Evolutionary conservation across 805 yeast species (phyloP), one percentile per base, ranked within the genome.

Genomic region (Candida yuanshanica): DNA sequence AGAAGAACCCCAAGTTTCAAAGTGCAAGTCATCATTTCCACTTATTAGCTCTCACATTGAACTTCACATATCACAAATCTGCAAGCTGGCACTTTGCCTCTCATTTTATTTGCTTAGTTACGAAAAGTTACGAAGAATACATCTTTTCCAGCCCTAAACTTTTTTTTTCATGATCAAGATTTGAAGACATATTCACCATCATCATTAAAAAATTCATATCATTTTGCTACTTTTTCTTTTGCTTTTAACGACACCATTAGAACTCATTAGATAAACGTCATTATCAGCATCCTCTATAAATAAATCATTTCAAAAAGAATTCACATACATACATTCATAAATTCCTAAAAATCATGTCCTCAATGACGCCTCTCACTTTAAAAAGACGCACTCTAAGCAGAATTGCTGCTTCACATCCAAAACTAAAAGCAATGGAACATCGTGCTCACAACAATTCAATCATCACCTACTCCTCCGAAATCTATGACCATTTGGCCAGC

Each of bases 401-500:
- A 33, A 29, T 50, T 9, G 45, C 47, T 12, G 68, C 77, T 5
- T 49, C 68, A 21, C 62, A 69, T 49, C 59, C 69, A 33, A 58
- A 58, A 20, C 53, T 77, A 34, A 68, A 67, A 37, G 52, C 65
- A 38, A 73, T 72, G 66, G 81, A 76, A 52, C 68, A 65, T 44
- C 60, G 64, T 39, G 65, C 70, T 29, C 82, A 76, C 54, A 63
- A 60, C 27, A 53, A 51, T 14, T 56, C 69, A 12, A 60, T 73
- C 10, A 56, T 62, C 35, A 76, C 72, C 43, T 77, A 77, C 53
- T 66, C 69, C 44, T 46, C 61, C 37, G 76, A 74, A 14, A 66
- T 57, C 37, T 52, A 62, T 43, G 50, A 50, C 12, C 70, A 69
- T 42, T 52, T 68, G 39, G 51, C 63, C 14, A 43, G 51, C 8